These are phyloP conservation scores for Collybiopsis confluens DNA, from an alignment of 768 basidiomycete genomes.

Conservation along the genomic window DNA sequence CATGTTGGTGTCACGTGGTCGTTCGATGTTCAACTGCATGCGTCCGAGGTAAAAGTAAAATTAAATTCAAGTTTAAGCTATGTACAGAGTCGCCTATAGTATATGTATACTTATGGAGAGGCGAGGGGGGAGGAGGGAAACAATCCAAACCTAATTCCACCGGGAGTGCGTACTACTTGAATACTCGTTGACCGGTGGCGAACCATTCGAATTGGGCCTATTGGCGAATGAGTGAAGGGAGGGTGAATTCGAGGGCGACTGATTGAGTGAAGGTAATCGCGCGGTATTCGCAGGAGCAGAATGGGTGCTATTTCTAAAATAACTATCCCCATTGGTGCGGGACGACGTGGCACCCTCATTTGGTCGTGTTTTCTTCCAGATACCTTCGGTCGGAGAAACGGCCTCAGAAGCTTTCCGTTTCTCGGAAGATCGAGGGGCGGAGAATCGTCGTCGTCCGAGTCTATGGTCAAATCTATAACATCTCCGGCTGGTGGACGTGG, in stretches of 20 bases:
- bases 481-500: constrained; percentile 35
- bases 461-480: constrained; percentile 83
- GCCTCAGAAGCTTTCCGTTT: constrained; percentile 64
- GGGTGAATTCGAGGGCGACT: not conserved
- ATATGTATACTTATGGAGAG: not conserved
- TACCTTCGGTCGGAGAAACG: constrained; percentile 55
- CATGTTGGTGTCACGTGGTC: not conserved
- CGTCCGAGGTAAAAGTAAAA: no score
- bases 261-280: not conserved
- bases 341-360: constrained; percentile 19
- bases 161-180: not conserved
- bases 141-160: not conserved
- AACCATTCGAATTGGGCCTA: no score
- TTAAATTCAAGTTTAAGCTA: no score
- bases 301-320: not conserved
- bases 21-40: not conserved
- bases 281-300: not conserved
- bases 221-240: constrained; percentile 4
- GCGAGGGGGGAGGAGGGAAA: not conserved
- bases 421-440: constrained; percentile 26
- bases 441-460: constrained; percentile 68
- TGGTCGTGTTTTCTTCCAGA: constrained; percentile 66
- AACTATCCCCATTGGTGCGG: constrained; percentile 6
- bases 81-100: no score
- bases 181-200: constrained; percentile 4